Evolutionary conservation across 2,329 filamentous ascomycete species (phyloP), one percentile per base, ranked within the genome.

Genomic region (Capronia americana): DNA sequence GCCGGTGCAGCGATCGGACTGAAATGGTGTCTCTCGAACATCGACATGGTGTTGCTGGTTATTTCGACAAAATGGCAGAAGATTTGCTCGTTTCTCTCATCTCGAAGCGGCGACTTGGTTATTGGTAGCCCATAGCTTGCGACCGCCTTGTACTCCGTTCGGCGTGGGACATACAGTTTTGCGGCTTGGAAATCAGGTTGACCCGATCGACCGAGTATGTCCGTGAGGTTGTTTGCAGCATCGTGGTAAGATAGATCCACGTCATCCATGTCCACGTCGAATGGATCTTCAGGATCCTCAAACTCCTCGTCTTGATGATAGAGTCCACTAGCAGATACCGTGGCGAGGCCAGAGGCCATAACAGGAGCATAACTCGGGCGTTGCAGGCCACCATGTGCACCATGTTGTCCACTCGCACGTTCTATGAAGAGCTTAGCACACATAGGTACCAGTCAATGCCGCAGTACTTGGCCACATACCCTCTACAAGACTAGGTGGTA

Each of bases 21-120:
- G 54, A 88, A 86, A 63, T 83, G 82, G 71, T 92, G 88, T 61
- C 94, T 86, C 78, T 98, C 93, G 75, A 92, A 97, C 30, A 96
- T 85, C 1, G 93, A 96, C 75, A 98, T 87, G 70, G 87, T 91
- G 0, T 93, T 92, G 0, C 90, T 93, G 1, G 93, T 96, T 6
- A 95, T 90, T 71, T 92, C 90, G 55, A 98, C 88, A 76, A 97
- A 98, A 78, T 98, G 93, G 77, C 90, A 90, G 76, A 98, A 98
- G 6, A 97, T 88, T 32, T 89, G 86, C 14, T 92, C 90, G 11
- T 92, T 94, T 69, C 90, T 89, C 2, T 88, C 86, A 70, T 97
- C 92, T 71, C 89, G 91, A 30, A 97, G 81, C 34, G 95, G 93
- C 46, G 89, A 90, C 34, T 86, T 87, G 24, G 84, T 62, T 8